Evolutionary conservation across 371 early-diverging fungal species (phyloP), one percentile per base, ranked within the genome.

Genomic region (Mucor circinelloides): DNA sequence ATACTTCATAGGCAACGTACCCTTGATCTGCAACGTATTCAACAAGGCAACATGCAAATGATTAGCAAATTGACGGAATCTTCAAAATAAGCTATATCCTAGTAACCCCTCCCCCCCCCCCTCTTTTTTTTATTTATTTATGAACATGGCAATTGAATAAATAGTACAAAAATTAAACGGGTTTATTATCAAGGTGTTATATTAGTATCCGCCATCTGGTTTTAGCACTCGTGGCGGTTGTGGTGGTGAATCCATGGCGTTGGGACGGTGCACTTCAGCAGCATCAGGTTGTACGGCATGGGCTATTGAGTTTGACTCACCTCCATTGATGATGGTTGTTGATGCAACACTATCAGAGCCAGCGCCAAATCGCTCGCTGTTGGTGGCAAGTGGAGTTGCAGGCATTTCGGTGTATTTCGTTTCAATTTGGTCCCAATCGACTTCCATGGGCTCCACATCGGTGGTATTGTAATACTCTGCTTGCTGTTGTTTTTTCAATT

Each of bases 341-440:
- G 52, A 52, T 15, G 52, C 6, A 6, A 27, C 27, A 13, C 27
- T 52, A 2, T 25, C 10, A 3, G 52, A 15, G 15, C 27, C 13
- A 3, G 52, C 13, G 13, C 27, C 52, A 13, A 27, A 52, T 27
- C 52, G 23, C 27, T 52, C 46, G 19, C 3, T 46, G 46, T 46
- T 46, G 10, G 7, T 46, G 8, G 21, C 46, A 21, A 46, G 46
- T 0, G 3, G 5, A 8, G 8, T 46, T 6, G 46, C 3, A 34
- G 52, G 52, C n/a, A 62, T 32, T n/a, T 63, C 63, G 1, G 54
- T 25, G 23, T 54, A 54, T 38, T 63, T 63, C 13, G 23, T 54
- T 30, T 63, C 63, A 27, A 63, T 36, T 27, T 38, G n/a, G 31
- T 63, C 63, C 63, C 63, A 63, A 19, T 54, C 63, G 17, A 63